A percentile compares a stretch with the other conserved stretches of the same genome.
These are phyloP conservation scores for Epithemia pelagica DNA, from an alignment of 108 stramenopile genomes.

Conservation along the genomic window DNA sequence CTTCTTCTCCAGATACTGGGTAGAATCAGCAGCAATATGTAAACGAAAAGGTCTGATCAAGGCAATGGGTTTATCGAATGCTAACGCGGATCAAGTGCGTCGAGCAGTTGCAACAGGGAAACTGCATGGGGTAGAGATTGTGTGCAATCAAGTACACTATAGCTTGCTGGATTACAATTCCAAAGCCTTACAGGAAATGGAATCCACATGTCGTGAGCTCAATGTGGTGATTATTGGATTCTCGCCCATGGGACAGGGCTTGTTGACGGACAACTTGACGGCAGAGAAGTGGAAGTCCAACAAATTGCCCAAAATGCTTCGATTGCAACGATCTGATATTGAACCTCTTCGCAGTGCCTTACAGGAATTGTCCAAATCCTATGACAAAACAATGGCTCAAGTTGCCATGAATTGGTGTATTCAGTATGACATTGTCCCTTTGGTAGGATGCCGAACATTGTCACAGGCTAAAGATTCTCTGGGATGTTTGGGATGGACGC, in stretches of 20 bases:
- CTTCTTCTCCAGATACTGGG: constrained; percentile 28
- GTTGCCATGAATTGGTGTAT: constrained; percentile 73
- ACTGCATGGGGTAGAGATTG: constrained; percentile 46
- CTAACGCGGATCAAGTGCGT: constrained; percentile 53
- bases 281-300: constrained; percentile 40
- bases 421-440: constrained; percentile 47
- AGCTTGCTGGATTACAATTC: constrained; percentile 61
- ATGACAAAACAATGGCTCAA: constrained; percentile 58
- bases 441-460: constrained; percentile 58
- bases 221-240: constrained; percentile 57
- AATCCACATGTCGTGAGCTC: constrained; percentile 42
- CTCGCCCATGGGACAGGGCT: constrained; percentile 67
- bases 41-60: constrained; percentile 59
- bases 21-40: constrained; percentile 41
- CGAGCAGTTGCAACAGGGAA: constrained; percentile 55
- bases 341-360: constrained; percentile 36
- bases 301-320: constrained; percentile 58
- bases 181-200: constrained; percentile 47
- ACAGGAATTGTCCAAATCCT: constrained; percentile 27
- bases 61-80: constrained; percentile 63
- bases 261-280: constrained; percentile 52
- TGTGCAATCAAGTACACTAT: constrained; percentile 66
- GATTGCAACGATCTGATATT: constrained; percentile 37
- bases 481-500: constrained; percentile 34
- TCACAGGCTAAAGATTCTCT: constrained; percentile 51